phyloP scores from a whole-genome alignment of 169 alveolate genomes.

The Plasmodium inui region DNA sequence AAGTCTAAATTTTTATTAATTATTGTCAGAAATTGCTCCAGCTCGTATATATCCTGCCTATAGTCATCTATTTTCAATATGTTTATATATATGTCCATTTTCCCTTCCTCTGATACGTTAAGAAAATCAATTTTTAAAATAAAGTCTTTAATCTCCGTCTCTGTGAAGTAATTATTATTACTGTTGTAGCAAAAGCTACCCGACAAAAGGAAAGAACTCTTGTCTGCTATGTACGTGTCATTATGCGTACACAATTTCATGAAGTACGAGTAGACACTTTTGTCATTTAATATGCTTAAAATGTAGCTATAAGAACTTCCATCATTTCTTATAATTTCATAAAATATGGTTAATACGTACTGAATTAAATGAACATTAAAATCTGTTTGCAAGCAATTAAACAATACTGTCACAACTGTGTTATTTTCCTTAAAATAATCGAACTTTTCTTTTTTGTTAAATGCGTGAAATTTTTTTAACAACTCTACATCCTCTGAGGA shows the following conservation, averaged over 20 bases:
- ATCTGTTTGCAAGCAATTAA: conserved; percentile 70
- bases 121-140: conserved; percentile 75
- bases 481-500: conserved; percentile 72
- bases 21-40: conserved; percentile 69
- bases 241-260: conserved; percentile 74
- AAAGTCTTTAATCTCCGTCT: conserved; percentile 66
- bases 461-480: conserved; percentile 75
- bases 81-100: conserved; percentile 75
- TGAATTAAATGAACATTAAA: conserved; percentile 73
- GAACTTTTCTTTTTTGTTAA: conserved; percentile 71
- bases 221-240: conserved; percentile 75
- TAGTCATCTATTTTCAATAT: conserved; percentile 73
- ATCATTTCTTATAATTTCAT: conserved; percentile 76
- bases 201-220: conserved; percentile 66
- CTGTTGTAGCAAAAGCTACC: conserved; percentile 75
- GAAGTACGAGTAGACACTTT: conserved; percentile 38
- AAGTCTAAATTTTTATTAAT: conserved; percentile 74
- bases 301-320: conserved; percentile 77
- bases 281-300: conserved; percentile 40
- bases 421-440: conserved; percentile 62
- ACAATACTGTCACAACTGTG: conserved; percentile 43
- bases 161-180: conserved; percentile 72
- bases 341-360: conserved; percentile 73
- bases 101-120: conserved; percentile 76
- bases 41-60: conserved; percentile 76